These are phyloP conservation scores for Luvunga scandens DNA, from an alignment of 345 rosid species.

Conservation along the genomic window DNA sequence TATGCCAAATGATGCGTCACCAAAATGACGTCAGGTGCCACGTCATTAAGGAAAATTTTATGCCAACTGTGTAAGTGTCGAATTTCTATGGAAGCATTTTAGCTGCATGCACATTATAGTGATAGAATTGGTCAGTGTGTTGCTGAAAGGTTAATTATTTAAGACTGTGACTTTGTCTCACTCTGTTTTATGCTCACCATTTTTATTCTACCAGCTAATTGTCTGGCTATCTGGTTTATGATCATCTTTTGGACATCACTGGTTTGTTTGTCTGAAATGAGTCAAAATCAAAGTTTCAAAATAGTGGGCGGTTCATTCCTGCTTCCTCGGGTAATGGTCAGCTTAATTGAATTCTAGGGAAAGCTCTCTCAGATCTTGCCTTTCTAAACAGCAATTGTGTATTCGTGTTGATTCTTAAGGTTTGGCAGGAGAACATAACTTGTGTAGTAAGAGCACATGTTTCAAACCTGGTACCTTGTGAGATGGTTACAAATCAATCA, in stretches of 20 bases:
- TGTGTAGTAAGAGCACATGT: slow-evolving; percentile 10
- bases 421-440: neutral
- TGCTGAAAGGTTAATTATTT: neutral
- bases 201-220: neutral
- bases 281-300: neutral
- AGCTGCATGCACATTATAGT: neutral
- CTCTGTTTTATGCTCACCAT: neutral
- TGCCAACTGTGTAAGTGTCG: no score
- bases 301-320: neutral
- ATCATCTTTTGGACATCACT: neutral
- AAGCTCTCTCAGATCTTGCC: neutral
- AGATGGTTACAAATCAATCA: neutral
- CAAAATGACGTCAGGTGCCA: neutral
- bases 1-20: neutral
- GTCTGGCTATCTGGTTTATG: neutral
- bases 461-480: neutral
- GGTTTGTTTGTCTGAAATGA: neutral
- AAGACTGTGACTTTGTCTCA: neutral
- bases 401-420: neutral
- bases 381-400: neutral
- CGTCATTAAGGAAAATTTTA: no score
- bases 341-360: neutral
- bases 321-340: neutral
- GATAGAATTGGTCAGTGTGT: neutral
- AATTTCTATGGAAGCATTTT: neutral